phyloP scores from a whole-genome alignment of 148 eudicot species.

The Cornus controversa region DNA sequence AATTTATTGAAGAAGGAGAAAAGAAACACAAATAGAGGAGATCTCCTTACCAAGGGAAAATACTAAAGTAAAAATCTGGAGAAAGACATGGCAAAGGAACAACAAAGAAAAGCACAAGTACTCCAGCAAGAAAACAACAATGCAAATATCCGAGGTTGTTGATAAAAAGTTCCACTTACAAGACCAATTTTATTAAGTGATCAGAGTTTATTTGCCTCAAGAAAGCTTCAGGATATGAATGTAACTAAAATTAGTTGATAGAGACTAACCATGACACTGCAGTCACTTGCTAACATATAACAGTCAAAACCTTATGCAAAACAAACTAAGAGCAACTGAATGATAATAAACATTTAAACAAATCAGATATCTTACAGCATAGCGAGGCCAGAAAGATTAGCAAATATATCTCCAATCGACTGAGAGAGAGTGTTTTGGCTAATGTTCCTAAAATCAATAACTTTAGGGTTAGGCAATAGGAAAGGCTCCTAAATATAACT shows the following conservation, averaged over 20 bases:
- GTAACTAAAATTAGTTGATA: background rate
- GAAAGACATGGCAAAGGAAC: background rate
- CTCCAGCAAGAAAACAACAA: background rate
- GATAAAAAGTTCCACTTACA: background rate
- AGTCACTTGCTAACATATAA: background rate
- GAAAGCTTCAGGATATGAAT: background rate
- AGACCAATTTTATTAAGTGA: background rate
- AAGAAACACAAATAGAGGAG: background rate
- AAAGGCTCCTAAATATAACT: slow-evolving; percentile 12
- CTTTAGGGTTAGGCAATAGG: slow-evolving; percentile 11
- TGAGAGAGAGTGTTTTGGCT: slow-evolving; percentile 72
- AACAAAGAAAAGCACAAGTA: background rate
- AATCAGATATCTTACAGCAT: slow-evolving; percentile 59
- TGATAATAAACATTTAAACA: background rate
- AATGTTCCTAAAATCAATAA: slow-evolving; percentile 51
- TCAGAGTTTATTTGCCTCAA: background rate
- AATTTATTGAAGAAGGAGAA: background rate
- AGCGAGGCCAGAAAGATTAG: slow-evolving; percentile 61
- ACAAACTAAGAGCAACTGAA: background rate
- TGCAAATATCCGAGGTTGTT: background rate
- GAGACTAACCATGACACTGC: background rate
- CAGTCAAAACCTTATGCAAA: background rate
- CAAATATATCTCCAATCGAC: slow-evolving; percentile 69
- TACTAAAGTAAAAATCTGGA: background rate
- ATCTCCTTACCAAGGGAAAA: background rate